Evolutionary conservation across 1,139 yeast species (phyloP).

Genomic region (Wickerhamomyces sp.): DNA sequence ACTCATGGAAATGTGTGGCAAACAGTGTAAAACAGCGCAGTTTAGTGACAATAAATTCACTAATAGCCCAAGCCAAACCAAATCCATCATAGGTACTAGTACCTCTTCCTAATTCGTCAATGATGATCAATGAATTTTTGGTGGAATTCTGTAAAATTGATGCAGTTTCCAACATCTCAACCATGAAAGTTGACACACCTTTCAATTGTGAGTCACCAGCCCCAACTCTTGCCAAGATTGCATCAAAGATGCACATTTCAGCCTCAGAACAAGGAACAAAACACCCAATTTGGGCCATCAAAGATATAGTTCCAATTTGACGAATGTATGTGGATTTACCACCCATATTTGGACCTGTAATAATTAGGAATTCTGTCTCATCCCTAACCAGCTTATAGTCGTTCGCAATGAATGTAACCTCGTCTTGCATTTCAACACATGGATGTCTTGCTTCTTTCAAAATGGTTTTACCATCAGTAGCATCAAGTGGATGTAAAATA

Average conservation of each 20-base stretch:
- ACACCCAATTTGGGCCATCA: slow-evolving; percentile 91
- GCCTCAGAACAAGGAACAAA: slow-evolving; percentile 78
- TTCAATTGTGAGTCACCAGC: slow-evolving; percentile 97
- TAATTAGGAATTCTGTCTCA: slow-evolving; percentile 65
- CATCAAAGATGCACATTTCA: slow-evolving; percentile 80
- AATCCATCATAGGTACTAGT: slow-evolving; percentile 97
- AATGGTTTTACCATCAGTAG: slow-evolving; percentile 44
- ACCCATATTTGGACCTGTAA: slow-evolving; percentile 99
- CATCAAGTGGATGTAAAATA: slow-evolving; percentile 48
- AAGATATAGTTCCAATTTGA: slow-evolving; percentile 83
- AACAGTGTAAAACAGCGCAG: slow-evolving; percentile 78
- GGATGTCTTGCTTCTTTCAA: slow-evolving; percentile 86
- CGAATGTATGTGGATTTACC: slow-evolving; percentile 95
- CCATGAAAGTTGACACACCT: slow-evolving; percentile 97
- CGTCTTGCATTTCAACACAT: slow-evolving; percentile 88
- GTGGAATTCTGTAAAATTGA: slow-evolving; percentile 87
- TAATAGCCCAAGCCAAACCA: slow-evolving; percentile 95
- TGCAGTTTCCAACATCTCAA: slow-evolving; percentile 95
- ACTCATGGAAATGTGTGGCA: slow-evolving; percentile 97
- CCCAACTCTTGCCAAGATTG: slow-evolving; percentile 94
- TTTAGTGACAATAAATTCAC: slow-evolving; percentile 71
- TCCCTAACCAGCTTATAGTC: slow-evolving; percentile 57
- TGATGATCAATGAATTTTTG: slow-evolving; percentile 75
- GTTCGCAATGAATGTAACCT: slow-evolving; percentile 79
- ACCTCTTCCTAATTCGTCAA: slow-evolving; percentile 95